A percentile compares a stretch with the other conserved stretches of the same genome.
Evolutionary conservation across 495 filamentous ascomycete genomes (phyloP).

Genomic region (Annulohypoxylon stygium): DNA sequence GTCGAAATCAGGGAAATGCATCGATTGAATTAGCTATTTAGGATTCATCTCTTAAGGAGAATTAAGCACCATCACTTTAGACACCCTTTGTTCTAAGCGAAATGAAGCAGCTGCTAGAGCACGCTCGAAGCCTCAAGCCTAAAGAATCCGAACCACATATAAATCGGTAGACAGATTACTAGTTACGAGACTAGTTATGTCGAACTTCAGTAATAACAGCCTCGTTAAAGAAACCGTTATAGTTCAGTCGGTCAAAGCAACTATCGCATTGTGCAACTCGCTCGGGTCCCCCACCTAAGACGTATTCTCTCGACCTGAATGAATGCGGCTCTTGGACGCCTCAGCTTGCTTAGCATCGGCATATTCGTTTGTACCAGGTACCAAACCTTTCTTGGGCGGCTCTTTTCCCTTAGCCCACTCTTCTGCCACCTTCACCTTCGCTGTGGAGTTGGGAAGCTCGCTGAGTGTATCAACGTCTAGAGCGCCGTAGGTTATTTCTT

Average conservation of each 20-base stretch:
- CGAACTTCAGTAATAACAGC: background rate
- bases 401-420: background rate
- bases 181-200: background rate
- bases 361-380: constrained; percentile 19
- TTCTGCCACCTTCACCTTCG: constrained; percentile 45
- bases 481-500: constrained; percentile 45
- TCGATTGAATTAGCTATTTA: constrained; percentile 16
- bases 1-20: background rate
- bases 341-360: constrained; percentile 18
- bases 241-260: background rate
- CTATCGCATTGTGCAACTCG: background rate
- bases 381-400: background rate
- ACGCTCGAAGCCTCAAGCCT: background rate
- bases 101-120: background rate
- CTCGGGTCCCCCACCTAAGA: background rate
- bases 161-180: background rate
- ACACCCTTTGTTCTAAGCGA: background rate
- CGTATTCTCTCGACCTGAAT: background rate
- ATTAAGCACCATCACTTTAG: background rate
- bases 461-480: constrained; percentile 45
- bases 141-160: background rate
- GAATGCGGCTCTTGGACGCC: background rate
- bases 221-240: background rate
- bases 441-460: constrained; percentile 38
- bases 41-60: background rate